Evolutionary conservation across 2,329 filamentous ascomycete genomes (phyloP), one percentile per base, ranked within the genome.

Genomic region (Aspergillus awamori): DNA sequence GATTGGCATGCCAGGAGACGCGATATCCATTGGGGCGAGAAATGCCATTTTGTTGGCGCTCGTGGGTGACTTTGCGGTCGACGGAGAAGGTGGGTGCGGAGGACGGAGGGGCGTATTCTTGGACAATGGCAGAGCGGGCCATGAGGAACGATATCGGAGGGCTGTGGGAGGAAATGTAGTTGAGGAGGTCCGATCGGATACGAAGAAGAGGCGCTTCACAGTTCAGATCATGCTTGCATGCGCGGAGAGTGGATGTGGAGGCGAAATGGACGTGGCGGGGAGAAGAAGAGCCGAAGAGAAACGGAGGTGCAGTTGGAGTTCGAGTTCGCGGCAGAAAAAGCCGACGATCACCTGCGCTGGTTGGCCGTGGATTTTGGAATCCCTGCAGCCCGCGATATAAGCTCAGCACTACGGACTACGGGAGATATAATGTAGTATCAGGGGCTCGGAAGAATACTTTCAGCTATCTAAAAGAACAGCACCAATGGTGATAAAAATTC

Each of bases 1-100:
- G 91, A 72, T 97, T 97, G 79, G 93, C 92, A 76, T 99, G 95
- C 79, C 93, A 98, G 8, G 94, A 97, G 51, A 99, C 94, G 33
- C 86, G 93, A 79, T 96, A 93, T 68, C 93, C 93, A 72, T 90
- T 89, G 1, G 94, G 93, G 38, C 88, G 86, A 56, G 87, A 86
- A 71, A 97, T 91, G 67, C 88, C 89, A 76, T 91, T 82, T 63
- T 82, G 77, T 63, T 86, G 82, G 43, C 84, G 81, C 66, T 85
- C 82, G 57, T 80, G 74, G 52, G 79, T 75, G 68, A 86, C 82
- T 65, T 87, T 84, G 36, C 79, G 76, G 64, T 82, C 80, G 66
- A 80, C 68, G 38, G 73, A 84, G 76, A 80, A 77, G 61, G 79
- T 84, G 65, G 77, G 72, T 52, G 69, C 72, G 28, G 73, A 67